These are phyloP conservation scores for Nicotiana obtusifolia DNA, from an alignment of 257 asterid genomes.

Conservation along the genomic window DNA sequence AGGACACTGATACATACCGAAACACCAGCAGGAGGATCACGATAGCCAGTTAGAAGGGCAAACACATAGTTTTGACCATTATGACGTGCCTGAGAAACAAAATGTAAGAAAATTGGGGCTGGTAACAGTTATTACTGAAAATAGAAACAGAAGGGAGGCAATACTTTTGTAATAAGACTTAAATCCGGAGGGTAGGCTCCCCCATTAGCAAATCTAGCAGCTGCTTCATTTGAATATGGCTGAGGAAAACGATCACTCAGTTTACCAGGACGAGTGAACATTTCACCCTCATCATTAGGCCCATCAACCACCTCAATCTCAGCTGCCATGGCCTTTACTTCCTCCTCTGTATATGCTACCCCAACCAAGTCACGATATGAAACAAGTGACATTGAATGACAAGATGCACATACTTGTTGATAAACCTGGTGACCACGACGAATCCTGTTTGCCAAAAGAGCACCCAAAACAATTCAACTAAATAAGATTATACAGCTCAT, in stretches of 20 bases:
- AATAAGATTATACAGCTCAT: conserved; percentile 11
- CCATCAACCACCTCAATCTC: conserved; percentile 92
- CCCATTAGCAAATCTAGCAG: conserved; percentile 93
- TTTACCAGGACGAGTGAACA: conserved; percentile 89
- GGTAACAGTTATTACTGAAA: not conserved
- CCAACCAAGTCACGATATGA: conserved; percentile 79
- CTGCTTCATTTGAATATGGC: conserved; percentile 79
- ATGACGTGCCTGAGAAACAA: conserved; percentile 56
- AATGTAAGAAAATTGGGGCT: conserved; percentile 5
- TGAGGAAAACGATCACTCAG: conserved; percentile 84
- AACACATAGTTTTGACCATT: conserved; percentile 71
- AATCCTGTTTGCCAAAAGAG: conserved; percentile 38
- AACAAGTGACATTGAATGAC: conserved; percentile 73
- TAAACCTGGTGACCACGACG: conserved; percentile 75
- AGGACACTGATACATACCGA: conserved; percentile 25
- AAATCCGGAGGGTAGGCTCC: conserved; percentile 96
- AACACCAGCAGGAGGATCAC: conserved; percentile 80
- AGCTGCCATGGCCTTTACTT: conserved; percentile 90
- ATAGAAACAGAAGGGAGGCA: not conserved
- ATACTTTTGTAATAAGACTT: conserved; percentile 83
- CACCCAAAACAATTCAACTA: not conserved
- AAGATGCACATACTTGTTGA: conserved; percentile 79
- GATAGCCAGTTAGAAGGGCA: conserved; percentile 72
- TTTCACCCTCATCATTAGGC: conserved; percentile 94
- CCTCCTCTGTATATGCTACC: conserved; percentile 91